Evolutionary conservation across 257 asterid genomes (phyloP).

Genomic region (Salvia miltiorrhiza): DNA sequence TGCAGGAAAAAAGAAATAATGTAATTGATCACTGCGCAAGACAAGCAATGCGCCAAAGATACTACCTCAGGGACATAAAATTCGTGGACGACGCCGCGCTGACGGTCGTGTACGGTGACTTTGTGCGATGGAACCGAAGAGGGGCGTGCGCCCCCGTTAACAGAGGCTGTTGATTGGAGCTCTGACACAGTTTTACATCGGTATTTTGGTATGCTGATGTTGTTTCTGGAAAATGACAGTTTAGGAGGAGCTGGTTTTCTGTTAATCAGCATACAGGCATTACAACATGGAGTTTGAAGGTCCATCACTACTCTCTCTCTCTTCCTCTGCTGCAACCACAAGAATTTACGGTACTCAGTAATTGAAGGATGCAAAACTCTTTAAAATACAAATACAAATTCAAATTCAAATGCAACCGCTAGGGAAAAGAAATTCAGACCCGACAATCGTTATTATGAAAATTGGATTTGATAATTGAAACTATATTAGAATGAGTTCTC

Average conservation of each 20-base stretch:
- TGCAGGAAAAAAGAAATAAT: background rate
- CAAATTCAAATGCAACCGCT: background rate
- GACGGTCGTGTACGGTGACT: conserved; percentile 61
- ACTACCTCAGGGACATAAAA: conserved; percentile 60
- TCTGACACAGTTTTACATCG: conserved; percentile 28
- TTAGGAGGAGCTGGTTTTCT: conserved; percentile 19
- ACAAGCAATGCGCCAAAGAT: background rate
- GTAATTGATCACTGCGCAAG: background rate
- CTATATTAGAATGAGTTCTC: background rate
- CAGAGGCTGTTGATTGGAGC: conserved; percentile 29
- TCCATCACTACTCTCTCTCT: conserved; percentile 32
- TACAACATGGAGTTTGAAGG: conserved; percentile 50
- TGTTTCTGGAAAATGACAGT: conserved; percentile 13
- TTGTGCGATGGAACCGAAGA: conserved; percentile 44
- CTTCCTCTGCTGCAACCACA: conserved; percentile 11
- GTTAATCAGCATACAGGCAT: conserved; percentile 33
- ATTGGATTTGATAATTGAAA: background rate
- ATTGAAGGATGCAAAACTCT: background rate
- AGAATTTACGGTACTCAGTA: background rate
- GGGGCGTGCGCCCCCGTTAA: conserved; percentile 27
- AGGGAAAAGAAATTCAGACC: background rate
- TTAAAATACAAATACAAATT: background rate
- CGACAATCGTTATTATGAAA: background rate
- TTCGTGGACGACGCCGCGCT: conserved; percentile 51
- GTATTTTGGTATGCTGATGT: conserved; percentile 1